Base-by-base conservation (phyloP, 2,329 filamentous ascomycete genomes). In the Botrytis byssoidea region DNA sequence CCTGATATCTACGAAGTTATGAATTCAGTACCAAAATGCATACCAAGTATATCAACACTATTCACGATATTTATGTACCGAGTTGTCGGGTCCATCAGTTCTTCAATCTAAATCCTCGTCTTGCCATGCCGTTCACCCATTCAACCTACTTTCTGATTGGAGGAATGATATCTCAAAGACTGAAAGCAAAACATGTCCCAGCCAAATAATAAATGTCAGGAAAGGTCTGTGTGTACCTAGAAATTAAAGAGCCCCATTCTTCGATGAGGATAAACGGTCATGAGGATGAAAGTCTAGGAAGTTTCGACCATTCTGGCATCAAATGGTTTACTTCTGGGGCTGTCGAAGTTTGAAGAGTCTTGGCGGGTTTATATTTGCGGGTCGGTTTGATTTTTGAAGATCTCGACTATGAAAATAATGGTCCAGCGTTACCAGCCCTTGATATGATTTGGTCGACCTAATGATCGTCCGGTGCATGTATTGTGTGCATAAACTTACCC, bases 401-500 rank as follows among this genome's bases (percentile, higher is more conserved):
- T 44, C 37, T 64, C 22, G 37, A 20, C 16, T 44, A 5, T 64
- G 61, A n/a, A 44, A 16, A 55, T 16, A 55, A 40, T 64, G 25
- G 40, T n/a, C 29, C 25, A 25, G 40, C 7, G 22, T 42, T n/a
- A 40, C 37, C 25, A 40, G 25, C 35, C 35, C 9, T 40, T 40
- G 25, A 64, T 29, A 7, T 64, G 37, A 29, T 42, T 42, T 42
- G 61, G 37, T 40, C 35, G 59, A 40, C 32, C 7, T 18, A n/a
- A 63, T 63, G 61, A 64, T 64, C 61, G 40, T 44, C 61, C 18
- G 61, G 61, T 42, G 61, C 61, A 64, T 9, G n/a, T 64, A n/a
- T 64, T 64, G 29, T 44, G 37, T 64, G 61, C 61, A 64, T 64
- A 29, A 42, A 42, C 61, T 64, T 64, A 64, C 61, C 61, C 61